Evolutionary conservation across 345 rosid species (phyloP).

Genomic region (Eutrema heterophyllum): DNA sequence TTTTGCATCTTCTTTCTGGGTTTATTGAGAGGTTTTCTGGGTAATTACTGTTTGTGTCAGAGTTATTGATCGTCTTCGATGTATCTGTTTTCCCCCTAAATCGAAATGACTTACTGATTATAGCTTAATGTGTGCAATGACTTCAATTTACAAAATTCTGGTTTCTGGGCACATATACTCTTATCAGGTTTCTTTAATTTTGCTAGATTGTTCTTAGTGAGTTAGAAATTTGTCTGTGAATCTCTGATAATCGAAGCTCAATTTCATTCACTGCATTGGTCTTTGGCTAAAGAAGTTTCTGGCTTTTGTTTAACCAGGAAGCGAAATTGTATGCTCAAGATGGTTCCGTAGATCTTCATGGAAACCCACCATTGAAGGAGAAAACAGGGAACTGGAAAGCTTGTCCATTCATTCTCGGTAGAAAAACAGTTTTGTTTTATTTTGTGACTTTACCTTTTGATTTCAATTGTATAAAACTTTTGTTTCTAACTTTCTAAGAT

Average conservation of each 20-base stretch:
- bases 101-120: neutral
- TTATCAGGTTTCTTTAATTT: neutral
- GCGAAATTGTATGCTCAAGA: constrained; percentile 63
- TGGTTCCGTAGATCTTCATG: constrained; percentile 78
- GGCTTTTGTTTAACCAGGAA: constrained; percentile 34
- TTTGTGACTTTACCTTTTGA: neutral
- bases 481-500: neutral
- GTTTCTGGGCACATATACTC: neutral
- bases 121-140: neutral
- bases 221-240: neutral
- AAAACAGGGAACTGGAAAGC: constrained; percentile 95
- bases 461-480: neutral
- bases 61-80: neutral
- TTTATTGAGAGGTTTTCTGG: neutral
- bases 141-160: neutral
- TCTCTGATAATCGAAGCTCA: neutral
- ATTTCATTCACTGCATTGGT: neutral
- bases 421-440: neutral
- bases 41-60: neutral
- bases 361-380: constrained; percentile 72
- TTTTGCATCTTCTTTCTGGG: neutral
- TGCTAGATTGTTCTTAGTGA: neutral
- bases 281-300: neutral
- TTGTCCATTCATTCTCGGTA: constrained; percentile 90
- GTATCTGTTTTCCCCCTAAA: neutral